Conservation (phyloP, 257 asterid species). For the Solanum sejunctum region DNA sequence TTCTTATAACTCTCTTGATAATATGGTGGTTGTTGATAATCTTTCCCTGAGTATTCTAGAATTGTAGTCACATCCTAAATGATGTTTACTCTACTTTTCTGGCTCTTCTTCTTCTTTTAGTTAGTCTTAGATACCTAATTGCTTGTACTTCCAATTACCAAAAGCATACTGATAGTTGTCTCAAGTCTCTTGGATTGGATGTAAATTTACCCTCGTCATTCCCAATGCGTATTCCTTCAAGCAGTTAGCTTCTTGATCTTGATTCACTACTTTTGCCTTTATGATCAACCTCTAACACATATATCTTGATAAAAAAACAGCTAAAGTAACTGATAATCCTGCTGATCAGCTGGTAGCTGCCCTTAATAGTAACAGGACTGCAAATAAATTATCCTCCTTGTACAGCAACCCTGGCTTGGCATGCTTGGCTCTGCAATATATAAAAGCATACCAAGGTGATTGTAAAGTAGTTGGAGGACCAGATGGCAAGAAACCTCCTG, state of each 20-base stretch:
- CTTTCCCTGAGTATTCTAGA: not conserved
- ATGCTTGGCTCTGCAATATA: conserved; percentile 82
- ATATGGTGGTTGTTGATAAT: not conserved
- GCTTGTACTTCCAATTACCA: not conserved
- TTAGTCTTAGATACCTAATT: not conserved
- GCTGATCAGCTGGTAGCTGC: conserved; percentile 55
- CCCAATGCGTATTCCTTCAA: not conserved
- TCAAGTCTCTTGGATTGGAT: not conserved
- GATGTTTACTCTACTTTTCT: not conserved
- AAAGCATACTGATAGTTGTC: not conserved
- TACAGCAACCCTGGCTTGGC: conserved; percentile 79
- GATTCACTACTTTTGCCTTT: not conserved
- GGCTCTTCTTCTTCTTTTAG: not conserved
- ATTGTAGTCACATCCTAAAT: not conserved
- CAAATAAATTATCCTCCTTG: conserved; percentile 49
- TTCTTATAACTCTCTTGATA: not conserved
- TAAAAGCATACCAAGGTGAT: conserved; percentile 77
- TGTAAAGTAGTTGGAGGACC: conserved; percentile 66
- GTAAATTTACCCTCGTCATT: not conserved
- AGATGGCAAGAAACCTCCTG: conserved; percentile 58
- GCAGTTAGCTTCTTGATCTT: not conserved
- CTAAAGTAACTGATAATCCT: conserved; percentile 73
- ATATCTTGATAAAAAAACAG: conserved; percentile 19
- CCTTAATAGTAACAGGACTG: conserved; percentile 57
- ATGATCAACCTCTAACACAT: not conserved